These are phyloP conservation scores for Volvox reticuliferus DNA, from an alignment of 139 green algal species.

Conservation along the genomic window DNA sequence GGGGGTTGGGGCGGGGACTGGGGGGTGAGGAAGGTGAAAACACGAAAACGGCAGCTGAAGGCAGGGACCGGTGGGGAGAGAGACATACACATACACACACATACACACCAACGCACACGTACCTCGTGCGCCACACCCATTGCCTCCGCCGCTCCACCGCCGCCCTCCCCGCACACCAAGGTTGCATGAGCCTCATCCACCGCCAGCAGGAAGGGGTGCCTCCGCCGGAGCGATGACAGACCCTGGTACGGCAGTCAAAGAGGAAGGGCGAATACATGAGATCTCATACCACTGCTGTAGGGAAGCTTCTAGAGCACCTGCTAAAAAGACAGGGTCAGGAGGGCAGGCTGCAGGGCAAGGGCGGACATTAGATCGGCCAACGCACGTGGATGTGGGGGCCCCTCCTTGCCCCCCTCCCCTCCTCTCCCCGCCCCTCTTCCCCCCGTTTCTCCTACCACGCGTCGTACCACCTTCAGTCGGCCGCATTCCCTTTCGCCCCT, in stretches of 20 bases:
- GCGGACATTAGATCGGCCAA: too few species aligned
- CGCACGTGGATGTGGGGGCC: not conserved
- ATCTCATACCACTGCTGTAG: too few species aligned
- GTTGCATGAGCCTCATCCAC: constrained; percentile 97
- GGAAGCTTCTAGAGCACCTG: too few species aligned
- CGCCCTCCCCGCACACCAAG: constrained; percentile 86
- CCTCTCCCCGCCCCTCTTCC: not conserved
- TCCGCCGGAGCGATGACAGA: constrained; percentile 73
- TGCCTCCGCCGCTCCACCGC: constrained; percentile 78
- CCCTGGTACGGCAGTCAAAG: not conserved
- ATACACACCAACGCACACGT: not conserved
- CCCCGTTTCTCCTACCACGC: not conserved
- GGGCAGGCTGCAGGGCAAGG: too few species aligned
- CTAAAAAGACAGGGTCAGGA: too few species aligned
- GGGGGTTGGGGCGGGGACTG: not conserved
- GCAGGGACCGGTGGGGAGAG: too few species aligned
- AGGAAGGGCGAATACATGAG: not conserved
- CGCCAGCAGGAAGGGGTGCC: constrained; percentile 88
- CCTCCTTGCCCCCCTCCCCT: not conserved
- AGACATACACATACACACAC: not conserved
- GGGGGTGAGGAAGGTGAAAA: too few species aligned
- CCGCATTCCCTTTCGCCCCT: not conserved
- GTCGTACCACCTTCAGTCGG: not conserved
- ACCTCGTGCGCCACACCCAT: constrained; percentile 55
- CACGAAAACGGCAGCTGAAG: too few species aligned